Base-by-base conservation (phyloP, 1,284 basidiomycete species). In the Fistulinella cinereoalba region DNA sequence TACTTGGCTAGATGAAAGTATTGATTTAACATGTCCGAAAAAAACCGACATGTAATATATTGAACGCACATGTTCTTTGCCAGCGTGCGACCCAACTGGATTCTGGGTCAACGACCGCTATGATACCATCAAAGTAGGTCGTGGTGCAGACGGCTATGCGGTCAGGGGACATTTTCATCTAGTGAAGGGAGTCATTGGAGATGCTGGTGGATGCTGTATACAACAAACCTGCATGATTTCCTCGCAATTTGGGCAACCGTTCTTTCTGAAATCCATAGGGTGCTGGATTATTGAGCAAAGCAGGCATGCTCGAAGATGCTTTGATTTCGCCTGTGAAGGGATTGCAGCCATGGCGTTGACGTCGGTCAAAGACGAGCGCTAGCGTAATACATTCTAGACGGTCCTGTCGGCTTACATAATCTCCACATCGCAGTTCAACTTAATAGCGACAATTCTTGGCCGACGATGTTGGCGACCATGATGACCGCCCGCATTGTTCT, bases 201-300 rank as follows among this genome's bases (percentile, higher is more conserved):
- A 27, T 34, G 25, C 24, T 19, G 18, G 24, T 31, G 10, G 15
- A 22, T 12, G n/a, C 34, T 16, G 18, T 13, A 7, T 41, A 27
- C 31, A 3, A 50, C 71, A 43, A 39, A 94, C 96, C 74, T 95
- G 88, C 66, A 98, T 81, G 56, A 96, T 78, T 58, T 96, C 90
- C 60, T 99, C 96, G 68, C 96, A 99, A 65, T 99, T 99, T 31
- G 96, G 96, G 65, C 96, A 99, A 3, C 96, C 96, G 37, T 76
- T 73, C 54, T 81, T 82, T 44, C 86, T 74, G 65, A 98, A 99
- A 57, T 98, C 96, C 46, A 76, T 74, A 0, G 91, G 83, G 0
- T 83, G 76, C 63, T 94, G 93, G 33, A 97, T 82, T 54, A 95
- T 83, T 10, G 92, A 97, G 68, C 95, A 98, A 25, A 96, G 79